These are phyloP conservation scores for Chernovozyma aurita DNA, from an alignment of 1,139 yeast species.

Conservation along the genomic window DNA sequence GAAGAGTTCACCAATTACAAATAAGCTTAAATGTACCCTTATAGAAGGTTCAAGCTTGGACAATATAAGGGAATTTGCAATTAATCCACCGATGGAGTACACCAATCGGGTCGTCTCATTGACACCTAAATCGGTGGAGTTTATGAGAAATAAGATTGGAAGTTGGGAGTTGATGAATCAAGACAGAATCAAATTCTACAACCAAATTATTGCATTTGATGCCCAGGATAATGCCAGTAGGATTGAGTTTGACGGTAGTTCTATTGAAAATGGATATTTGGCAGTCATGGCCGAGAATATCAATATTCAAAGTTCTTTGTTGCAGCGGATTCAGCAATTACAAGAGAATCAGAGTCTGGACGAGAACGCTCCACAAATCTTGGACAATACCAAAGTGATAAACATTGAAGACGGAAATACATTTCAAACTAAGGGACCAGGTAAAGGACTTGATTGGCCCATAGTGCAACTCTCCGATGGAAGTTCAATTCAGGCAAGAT, in stretches of 20 bases:
- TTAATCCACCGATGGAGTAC: conserved; percentile 53
- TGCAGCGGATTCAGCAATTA: conserved; percentile 52
- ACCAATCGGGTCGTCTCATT: conserved; percentile 83
- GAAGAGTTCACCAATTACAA: conserved; percentile 61
- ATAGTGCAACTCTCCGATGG: conserved; percentile 68
- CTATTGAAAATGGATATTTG: conserved; percentile 33
- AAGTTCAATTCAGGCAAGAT: conserved; percentile 56
- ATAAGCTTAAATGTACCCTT: conserved; percentile 57
- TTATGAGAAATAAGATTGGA: conserved; percentile 59
- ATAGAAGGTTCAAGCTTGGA: conserved; percentile 68
- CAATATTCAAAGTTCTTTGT: conserved; percentile 73
- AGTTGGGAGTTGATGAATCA: conserved; percentile 68
- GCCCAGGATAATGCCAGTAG: conserved; percentile 64
- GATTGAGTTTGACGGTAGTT: conserved; percentile 64
- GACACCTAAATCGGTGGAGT: conserved; percentile 75
- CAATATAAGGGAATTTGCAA: conserved; percentile 47
- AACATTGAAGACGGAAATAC: conserved; percentile 28
- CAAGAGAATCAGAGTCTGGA: conserved; percentile 10
- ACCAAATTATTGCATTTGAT: conserved; percentile 82
- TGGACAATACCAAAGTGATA: conserved; percentile 65
- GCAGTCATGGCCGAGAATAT: conserved; percentile 90
- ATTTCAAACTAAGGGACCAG: conserved; percentile 13
- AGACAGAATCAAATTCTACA: conserved; percentile 74
- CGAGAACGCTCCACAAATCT: conserved; percentile 38
- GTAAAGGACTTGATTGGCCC: conserved; percentile 60